Base-by-base conservation (phyloP, 345 rosid species). In the Sonneratia alba region DNA sequence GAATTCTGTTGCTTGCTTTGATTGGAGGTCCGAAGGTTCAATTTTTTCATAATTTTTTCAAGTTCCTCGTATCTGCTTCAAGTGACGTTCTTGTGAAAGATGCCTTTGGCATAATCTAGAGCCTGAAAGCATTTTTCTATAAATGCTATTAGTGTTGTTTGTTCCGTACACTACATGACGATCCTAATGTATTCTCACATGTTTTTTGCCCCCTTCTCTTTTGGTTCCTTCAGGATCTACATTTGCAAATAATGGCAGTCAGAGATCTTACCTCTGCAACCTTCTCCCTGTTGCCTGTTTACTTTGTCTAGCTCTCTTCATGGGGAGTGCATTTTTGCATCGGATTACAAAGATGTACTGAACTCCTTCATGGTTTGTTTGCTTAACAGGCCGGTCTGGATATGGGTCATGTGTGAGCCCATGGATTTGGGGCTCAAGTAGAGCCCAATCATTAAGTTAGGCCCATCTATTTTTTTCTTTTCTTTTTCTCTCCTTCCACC, bases 341-440 rank as follows among this genome's bases (percentile, higher is more conserved):
- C 87, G n/a, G 74, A 78, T 37, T 70, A 74, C 72, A 75, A 76
- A 70, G 75, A 79, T 88, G 93, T 88, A 80, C 27, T 67, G 13
- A 12, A 11, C 14, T 18, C 49, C 27, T 22, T 5, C 24, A 34
- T 66, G 21, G 22, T 0, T 16, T 16, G 2, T 14, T 69, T 0
- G 32, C 56, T 40, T 8, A n/a, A n/a, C n/a, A n/a, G n/a, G n/a
- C n/a, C n/a, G n/a, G n/a, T n/a, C n/a, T n/a, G n/a, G n/a, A n/a
- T n/a, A n/a, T n/a, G n/a, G n/a, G n/a, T n/a, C n/a, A n/a, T n/a
- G n/a, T n/a, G n/a, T n/a, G n/a, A n/a, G n/a, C n/a, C n/a, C n/a
- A n/a, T n/a, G n/a, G n/a, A n/a, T n/a, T n/a, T n/a, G n/a, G n/a
- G n/a, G n/a, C n/a, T n/a, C n/a, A n/a, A n/a, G n/a, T n/a, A n/a